Evolutionary conservation across 2,329 filamentous ascomycete species (phyloP).

Genomic region (Aureobasidium sp.): DNA sequence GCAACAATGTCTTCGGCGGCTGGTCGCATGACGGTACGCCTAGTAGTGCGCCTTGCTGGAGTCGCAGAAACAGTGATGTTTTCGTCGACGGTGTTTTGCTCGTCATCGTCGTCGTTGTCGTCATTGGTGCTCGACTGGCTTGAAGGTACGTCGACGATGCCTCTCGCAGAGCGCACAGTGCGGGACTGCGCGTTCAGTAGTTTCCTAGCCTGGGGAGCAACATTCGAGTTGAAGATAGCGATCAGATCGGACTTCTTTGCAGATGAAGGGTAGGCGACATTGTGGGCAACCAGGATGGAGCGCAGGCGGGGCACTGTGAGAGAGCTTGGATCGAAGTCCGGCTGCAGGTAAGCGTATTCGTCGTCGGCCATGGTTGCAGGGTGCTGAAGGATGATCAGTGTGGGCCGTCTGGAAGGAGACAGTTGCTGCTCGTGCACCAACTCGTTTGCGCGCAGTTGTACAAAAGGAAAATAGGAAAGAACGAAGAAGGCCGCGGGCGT

Average conservation of each 20-base stretch:
- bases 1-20: conserved; percentile 46
- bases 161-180: conserved; percentile 78
- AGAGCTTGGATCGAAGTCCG: conserved; percentile 74
- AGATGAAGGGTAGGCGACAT: conserved; percentile 74
- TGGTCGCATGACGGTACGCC: conserved; percentile 21
- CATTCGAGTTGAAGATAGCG: conserved; percentile 70
- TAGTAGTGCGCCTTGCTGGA: conserved; percentile 20
- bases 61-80: conserved; percentile 43
- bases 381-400: neutral
- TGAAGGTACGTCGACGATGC: conserved; percentile 63
- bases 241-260: conserved; percentile 90
- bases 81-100: conserved; percentile 46
- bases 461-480: conserved; percentile 5
- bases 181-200: conserved; percentile 67
- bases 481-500: neutral
- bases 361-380: conserved; percentile 17
- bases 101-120: conserved; percentile 42
- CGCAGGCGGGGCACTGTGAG: conserved; percentile 84
- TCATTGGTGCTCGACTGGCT: conserved; percentile 59
- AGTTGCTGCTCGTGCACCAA: neutral
- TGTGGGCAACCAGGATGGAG: conserved; percentile 84
- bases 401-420: neutral
- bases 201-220: conserved; percentile 70
- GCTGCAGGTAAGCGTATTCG: conserved; percentile 76
- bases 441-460: neutral